These are phyloP conservation scores for Erodium trifolium DNA, from an alignment of 441 rosid genomes.

Conservation along the genomic window DNA sequence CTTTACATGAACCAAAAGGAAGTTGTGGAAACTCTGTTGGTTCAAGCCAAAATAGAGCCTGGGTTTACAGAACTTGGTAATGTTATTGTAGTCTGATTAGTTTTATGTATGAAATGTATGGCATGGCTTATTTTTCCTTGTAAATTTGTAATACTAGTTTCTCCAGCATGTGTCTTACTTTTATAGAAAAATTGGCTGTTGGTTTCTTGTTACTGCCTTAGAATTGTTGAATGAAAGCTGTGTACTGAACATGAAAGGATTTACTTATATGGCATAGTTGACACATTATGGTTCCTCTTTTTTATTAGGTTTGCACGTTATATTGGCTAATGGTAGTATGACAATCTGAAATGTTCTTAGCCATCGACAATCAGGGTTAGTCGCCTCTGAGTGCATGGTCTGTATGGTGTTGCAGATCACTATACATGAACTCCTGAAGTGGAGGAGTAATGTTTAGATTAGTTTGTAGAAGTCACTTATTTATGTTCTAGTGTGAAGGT, in stretches of 20 bases:
- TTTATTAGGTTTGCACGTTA: neutral
- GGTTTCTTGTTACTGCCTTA: neutral
- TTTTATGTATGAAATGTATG: neutral
- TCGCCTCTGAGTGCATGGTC: neutral
- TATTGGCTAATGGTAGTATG: constrained; percentile 4
- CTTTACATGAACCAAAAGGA: constrained; percentile 91
- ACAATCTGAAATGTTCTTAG: constrained; percentile 1
- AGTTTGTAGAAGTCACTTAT: neutral
- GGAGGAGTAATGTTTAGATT: neutral
- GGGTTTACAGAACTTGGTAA: constrained; percentile 97
- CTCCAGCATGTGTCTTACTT: too few relatives aligned
- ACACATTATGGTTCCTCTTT: neutral
- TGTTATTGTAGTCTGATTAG: neutral
- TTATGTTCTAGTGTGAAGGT: too few relatives aligned
- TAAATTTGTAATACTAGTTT: neutral
- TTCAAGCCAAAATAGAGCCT: constrained; percentile 92
- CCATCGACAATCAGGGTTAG: neutral
- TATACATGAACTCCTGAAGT: neutral
- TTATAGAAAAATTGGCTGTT: neutral
- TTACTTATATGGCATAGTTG: neutral
- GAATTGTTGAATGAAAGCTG: neutral
- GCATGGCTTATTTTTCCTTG: neutral
- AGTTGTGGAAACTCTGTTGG: constrained; percentile 74
- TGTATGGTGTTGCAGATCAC: neutral
- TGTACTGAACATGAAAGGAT: too few relatives aligned